Evolutionary conservation across 192 early-diverging fungal species (phyloP).

Genomic region (Helicostylum pulchrum): DNA sequence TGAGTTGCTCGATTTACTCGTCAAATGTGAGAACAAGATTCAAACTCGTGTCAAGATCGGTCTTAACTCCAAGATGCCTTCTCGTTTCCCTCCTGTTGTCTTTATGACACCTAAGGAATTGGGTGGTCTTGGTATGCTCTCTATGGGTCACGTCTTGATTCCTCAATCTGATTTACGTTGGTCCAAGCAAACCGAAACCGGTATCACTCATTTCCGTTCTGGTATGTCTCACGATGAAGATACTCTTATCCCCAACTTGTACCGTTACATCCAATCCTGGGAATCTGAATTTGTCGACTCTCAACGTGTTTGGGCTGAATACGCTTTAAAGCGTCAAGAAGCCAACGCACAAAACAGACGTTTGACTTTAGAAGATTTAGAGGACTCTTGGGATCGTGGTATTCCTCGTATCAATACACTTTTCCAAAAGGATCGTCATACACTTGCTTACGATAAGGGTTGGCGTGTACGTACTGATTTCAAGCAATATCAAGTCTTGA

Average conservation of each 20-base stretch:
- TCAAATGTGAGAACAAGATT: conserved; percentile 98
- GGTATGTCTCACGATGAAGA: conserved; percentile 98
- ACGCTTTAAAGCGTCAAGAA: conserved; percentile 95
- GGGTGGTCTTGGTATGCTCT: conserved; percentile 97
- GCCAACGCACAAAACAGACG: conserved; percentile 96
- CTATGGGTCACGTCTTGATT: conserved; percentile 98
- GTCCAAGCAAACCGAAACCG: conserved; percentile 95
- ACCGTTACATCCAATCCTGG: conserved; percentile 98
- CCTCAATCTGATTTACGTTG: conserved; percentile 96
- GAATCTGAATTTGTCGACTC: conserved; percentile 99
- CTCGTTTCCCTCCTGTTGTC: conserved; percentile 93
- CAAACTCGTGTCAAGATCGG: conserved; percentile 99
- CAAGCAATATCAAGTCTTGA: conserved; percentile 95
- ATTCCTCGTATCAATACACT: conserved; percentile 98
- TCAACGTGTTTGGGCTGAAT: conserved; percentile 99
- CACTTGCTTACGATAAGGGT: conserved; percentile 98
- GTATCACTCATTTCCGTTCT: conserved; percentile 96
- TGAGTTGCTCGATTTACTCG: conserved; percentile 93
- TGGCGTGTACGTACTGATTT: conserved; percentile 97
- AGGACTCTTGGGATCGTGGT: conserved; percentile 98
- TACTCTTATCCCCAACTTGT: conserved; percentile 95
- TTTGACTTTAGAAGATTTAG: conserved; percentile 96
- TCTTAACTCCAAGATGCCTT: conserved; percentile 98
- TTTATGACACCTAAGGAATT: conserved; percentile 62
- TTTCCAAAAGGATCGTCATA: conserved; percentile 98